Base-by-base conservation (phyloP, 2,329 filamentous ascomycete genomes). In the Thelonectria rubi region DNA sequence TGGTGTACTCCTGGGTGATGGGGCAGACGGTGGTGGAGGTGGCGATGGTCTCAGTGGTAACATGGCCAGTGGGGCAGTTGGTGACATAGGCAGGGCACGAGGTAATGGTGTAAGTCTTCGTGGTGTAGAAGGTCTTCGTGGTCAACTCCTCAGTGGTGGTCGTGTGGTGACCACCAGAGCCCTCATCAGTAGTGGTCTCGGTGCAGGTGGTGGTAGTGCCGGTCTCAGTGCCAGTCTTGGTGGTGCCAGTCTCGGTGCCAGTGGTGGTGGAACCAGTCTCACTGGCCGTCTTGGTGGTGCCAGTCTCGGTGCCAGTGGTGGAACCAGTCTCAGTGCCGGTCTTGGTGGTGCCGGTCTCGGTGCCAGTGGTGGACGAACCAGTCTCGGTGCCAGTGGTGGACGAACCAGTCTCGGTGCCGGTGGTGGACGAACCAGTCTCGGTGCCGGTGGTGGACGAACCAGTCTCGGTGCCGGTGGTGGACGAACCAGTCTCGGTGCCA, bases 21-120 rank as follows among this genome's bases (percentile, higher is more conserved):
- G 80, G 80, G 75, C 79, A 81, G 56, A 81, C 71, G 5, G 79
- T 81, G 45, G 78, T 81, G 39, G 75, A 79, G 49, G 75, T 55
- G 20, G 74, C 67, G 26, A 72, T 63, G n/a, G 75, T 75, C 65
- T 74, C 66, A 8, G 72, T 76, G 52, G 71, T 70, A 56, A 71
- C 73, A 26, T 69, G 65, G 55, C 49, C 49, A 32, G 55, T 60
- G 17, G 70, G 73, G 65, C 73, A 74, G 55, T 67, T 60, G 21
- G 70, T 64, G 15, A 61, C 63, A 21, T 58, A 63, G 21, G 58
- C 47, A n/a, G 66, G 58, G 58, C 65, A 69, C 45, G 47, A 58
- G 12, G 68, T 72, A 24, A 65, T 62, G 17, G 68, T 69, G 56
- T 68, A 50, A 20, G 55, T 54, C 20, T 51, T 61, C 34, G 65